phyloP scores from a whole-genome alignment of 2,329 filamentous ascomycete genomes.

The Coniella lustricola region DNA sequence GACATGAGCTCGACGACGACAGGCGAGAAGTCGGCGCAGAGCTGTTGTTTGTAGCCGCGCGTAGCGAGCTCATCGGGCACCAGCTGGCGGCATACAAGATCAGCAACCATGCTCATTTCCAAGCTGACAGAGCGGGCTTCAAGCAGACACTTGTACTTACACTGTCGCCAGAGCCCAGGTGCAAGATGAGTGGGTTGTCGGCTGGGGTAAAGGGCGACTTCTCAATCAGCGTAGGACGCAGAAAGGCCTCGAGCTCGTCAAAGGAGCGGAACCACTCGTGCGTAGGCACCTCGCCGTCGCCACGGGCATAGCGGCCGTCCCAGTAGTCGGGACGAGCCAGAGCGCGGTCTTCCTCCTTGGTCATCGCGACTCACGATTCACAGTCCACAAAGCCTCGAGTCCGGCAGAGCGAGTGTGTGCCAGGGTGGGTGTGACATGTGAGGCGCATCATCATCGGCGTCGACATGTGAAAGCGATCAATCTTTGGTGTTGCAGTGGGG shows the following conservation, averaged over 20 bases:
- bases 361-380: conserved; percentile 9
- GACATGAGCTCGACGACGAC: conserved; percentile 48
- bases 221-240: conserved; percentile 35
- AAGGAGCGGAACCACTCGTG: conserved; percentile 51
- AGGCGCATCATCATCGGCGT: too few relatives aligned
- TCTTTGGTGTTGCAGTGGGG: too few relatives aligned
- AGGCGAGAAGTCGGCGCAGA: conserved; percentile 51
- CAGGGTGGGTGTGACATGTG: too few relatives aligned
- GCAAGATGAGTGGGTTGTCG: conserved; percentile 39
- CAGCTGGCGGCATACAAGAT: conserved; percentile 29
- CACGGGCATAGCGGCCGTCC: conserved; percentile 39
- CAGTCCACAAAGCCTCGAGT: too few relatives aligned
- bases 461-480: too few relatives aligned
- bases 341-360: conserved; percentile 21
- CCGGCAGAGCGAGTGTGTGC: too few relatives aligned
- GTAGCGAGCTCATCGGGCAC: conserved; percentile 41
- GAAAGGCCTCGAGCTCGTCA: conserved; percentile 39
- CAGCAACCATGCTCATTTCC: background rate
- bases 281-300: conserved; percentile 30
- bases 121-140: too few relatives aligned
- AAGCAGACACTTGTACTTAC: conserved; percentile 30
- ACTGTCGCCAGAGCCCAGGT: conserved; percentile 52
- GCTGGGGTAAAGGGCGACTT: conserved; percentile 19
- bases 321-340: conserved; percentile 40
- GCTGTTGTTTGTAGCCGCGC: conserved; percentile 43